Evolutionary conservation across 768 basidiomycete genomes (phyloP).

Genomic region (Boletus tomentosulus): DNA sequence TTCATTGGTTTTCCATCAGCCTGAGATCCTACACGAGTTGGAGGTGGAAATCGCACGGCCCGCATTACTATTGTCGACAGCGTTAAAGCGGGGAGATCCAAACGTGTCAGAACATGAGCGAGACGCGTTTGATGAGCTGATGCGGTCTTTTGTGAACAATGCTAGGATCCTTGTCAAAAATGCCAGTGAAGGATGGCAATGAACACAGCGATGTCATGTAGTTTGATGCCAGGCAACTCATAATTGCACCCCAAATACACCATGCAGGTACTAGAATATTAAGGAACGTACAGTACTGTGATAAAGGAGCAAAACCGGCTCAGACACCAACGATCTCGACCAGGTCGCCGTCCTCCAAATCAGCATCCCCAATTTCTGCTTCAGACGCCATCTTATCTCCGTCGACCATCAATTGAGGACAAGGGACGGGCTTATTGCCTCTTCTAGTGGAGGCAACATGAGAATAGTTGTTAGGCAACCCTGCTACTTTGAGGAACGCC

Average conservation of each 20-base stretch:
- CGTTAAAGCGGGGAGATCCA: constrained; percentile 61
- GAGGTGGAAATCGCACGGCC: constrained; percentile 85
- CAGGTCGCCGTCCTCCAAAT: constrained; percentile 76
- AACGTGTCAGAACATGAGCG: constrained; percentile 59
- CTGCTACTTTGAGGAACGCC: constrained; percentile 69
- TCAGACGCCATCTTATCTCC: constrained; percentile 65
- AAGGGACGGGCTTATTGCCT: constrained; percentile 22
- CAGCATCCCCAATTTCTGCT: constrained; percentile 58
- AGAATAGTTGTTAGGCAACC: constrained; percentile 52
- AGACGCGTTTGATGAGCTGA: constrained; percentile 82
- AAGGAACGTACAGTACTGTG: constrained; percentile 7
- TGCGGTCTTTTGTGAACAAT: constrained; percentile 91
- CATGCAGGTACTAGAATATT: constrained; percentile 12
- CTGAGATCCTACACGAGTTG: constrained; percentile 75
- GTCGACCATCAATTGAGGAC: constrained; percentile 51
- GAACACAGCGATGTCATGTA: background rate
- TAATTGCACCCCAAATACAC: constrained; percentile 1
- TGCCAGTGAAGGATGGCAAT: constrained; percentile 48
- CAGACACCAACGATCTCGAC: constrained; percentile 67
- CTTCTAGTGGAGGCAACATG: constrained; percentile 33
- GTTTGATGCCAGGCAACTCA: background rate
- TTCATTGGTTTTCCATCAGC: constrained; percentile 31
- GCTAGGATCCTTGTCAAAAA: constrained; percentile 86
- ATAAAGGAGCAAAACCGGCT: constrained; percentile 7
- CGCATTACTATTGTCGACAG: constrained; percentile 65